Evolutionary conservation across 805 yeast genomes (phyloP), one percentile per base, ranked within the genome.

Genomic region (Myxozyma lipomycoides): DNA sequence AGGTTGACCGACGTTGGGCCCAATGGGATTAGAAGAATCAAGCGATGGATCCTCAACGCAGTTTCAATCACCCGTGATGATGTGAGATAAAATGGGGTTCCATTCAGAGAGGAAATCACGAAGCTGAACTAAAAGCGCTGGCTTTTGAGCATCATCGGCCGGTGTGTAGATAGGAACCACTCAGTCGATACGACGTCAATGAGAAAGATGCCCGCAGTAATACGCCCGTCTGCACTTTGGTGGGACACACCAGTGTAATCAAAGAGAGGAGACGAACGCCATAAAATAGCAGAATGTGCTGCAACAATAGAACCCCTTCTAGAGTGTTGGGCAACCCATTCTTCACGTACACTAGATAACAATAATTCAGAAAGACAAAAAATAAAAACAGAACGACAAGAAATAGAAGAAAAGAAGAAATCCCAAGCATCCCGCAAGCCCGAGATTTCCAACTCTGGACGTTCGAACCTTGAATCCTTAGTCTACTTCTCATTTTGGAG

Each of bases 1-100:
- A 10, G 15, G 10, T 15, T 36, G 19, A 7, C 30, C 43, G n/a
- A 23, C 43, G 43, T 23, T 23, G n/a, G 12, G 18, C 17, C 30
- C 25, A 28, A 15, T 23, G 26, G 43, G 43, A 15, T 23, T 40
- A 15, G 17, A n/a, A 15, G 43, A 7, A 28, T 40, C 43, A 18
- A n/a, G 22, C 18, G 15, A 9, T 9, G 43, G 43, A 6, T 40
- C 43, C 9, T 24, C 23, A 28, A 40, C 43, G n/a, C 43, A 40
- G 23, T 40, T 40, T 28, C 43, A 40, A 17, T 40, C 43, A 15
- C 43, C 43, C 15, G 19, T 23, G 7, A 40, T 40, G 6, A 40
- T 40, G 43, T 19, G 18, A 28, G 43, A 21, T 6, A 40, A 5
- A 17, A 5, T 9, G 30, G 43, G 43, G 43, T 40, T 9, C 43